Base-by-base conservation (phyloP, 2,329 filamentous ascomycete species). In the Phialophora tarda region DNA sequence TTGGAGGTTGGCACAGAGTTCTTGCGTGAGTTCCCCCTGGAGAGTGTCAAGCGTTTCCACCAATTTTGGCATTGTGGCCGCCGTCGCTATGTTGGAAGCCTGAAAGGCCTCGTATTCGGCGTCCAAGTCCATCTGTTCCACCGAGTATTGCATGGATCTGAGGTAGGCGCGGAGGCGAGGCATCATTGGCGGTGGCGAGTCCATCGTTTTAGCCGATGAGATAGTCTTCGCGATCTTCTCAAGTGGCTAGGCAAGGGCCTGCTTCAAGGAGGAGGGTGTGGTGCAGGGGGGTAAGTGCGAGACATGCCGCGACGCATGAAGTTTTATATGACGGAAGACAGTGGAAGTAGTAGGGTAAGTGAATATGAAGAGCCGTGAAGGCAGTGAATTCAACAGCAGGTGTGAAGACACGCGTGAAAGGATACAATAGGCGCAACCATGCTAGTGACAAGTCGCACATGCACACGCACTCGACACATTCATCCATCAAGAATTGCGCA, bases 51-150 rank as follows among this genome's bases (percentile, higher is more conserved):
- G 48, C 2, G 48, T 51, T 28, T 51, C 48, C 48, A 26, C 23
- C 48, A 26, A 11, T 28, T 51, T 51, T 26, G 48, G 48, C 48
- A 51, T 51, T 51, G 4, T 51, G 48, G 48, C 24, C 24, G 48
- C 48, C 1, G 26, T 51, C 8, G 48, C 48, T 10, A 14, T 11
- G 23, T 12, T 8, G 2, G 10, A 1, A 21, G 48, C 48, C 21
- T 51, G 1, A 21, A 26, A 24, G 2, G 23, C 48, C 48, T 51
- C 23, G 8, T 10, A 11, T 26, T 51, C 21, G 10, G 21, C 48
- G 10, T 26, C 48, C 14, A 51, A 12, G 10, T 14, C 3, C 10
- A 44, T n/a, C 14, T 44, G 4, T 10, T n/a, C 38, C 17, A n/a
- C 1, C 7, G 38, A 17, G 17, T n/a, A 44, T 2, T n/a, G 14